Percentiles rank a stretch among this genome's conserved stretches.
phyloP scores from a whole-genome alignment of 805 yeast species.

The Yarrowia hollandica region DNA sequence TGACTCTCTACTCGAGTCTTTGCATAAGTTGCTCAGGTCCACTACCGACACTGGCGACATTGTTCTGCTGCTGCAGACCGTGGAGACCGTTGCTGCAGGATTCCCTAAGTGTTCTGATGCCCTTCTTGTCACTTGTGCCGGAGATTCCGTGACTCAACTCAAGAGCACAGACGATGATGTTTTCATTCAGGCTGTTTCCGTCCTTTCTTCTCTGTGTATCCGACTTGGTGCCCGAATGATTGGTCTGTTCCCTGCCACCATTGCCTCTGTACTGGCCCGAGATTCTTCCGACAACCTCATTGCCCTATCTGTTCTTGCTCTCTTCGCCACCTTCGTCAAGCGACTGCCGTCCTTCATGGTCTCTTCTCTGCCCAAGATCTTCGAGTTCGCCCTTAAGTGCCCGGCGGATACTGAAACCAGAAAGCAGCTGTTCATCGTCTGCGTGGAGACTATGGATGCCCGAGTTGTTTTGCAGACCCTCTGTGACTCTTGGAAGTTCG shows the following conservation, averaged over 20 bases:
- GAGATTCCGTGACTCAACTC: slow-evolving; percentile 17
- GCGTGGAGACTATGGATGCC: slow-evolving; percentile 67
- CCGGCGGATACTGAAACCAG: slow-evolving; percentile 60
- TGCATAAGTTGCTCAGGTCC: background rate
- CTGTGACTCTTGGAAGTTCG: slow-evolving; percentile 59
- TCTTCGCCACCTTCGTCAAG: slow-evolving; percentile 72
- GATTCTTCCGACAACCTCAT: slow-evolving; percentile 42
- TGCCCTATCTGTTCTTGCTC: slow-evolving; percentile 68
- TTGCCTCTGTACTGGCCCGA: slow-evolving; percentile 58
- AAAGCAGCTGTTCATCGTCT: slow-evolving; percentile 49
- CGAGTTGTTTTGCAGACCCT: slow-evolving; percentile 62
- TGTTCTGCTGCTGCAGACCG: slow-evolving; percentile 19
- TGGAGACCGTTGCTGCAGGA: slow-evolving; percentile 11
- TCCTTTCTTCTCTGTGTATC: slow-evolving; percentile 67
- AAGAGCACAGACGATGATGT: slow-evolving; percentile 52
- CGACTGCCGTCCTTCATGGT: slow-evolving; percentile 83
- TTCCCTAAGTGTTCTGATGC: slow-evolving; percentile 27
- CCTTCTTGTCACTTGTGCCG: slow-evolving; percentile 14
- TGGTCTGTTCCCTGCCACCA: slow-evolving; percentile 73
- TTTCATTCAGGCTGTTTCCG: slow-evolving; percentile 69
- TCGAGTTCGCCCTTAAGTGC: slow-evolving; percentile 50
- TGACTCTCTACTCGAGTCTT: slow-evolving; percentile 41
- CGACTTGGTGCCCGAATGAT: slow-evolving; percentile 82
- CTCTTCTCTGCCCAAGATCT: slow-evolving; percentile 63
- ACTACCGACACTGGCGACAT: slow-evolving; percentile 9